Evolutionary conservation across 1,284 basidiomycete species (phyloP).

Genomic region (Ganoderma leucocontextum): DNA sequence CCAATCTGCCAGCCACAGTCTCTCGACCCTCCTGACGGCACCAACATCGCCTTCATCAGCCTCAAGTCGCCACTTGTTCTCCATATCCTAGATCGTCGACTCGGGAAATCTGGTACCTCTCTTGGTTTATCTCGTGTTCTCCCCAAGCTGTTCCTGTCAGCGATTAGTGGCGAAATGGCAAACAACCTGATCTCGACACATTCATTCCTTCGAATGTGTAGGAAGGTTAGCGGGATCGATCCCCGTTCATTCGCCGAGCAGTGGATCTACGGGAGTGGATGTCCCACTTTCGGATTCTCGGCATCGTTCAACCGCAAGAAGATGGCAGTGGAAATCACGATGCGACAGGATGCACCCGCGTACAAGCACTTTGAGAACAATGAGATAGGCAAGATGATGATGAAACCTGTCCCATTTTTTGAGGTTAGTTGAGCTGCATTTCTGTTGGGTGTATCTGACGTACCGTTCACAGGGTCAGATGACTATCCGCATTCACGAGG

Average conservation of each 20-base stretch:
- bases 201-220: constrained; percentile 90
- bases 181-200: constrained; percentile 91
- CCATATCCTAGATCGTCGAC: constrained; percentile 92
- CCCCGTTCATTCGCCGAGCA: constrained; percentile 93
- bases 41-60: constrained; percentile 88
- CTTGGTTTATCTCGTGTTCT: constrained; percentile 94
- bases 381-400: constrained; percentile 69
- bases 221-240: constrained; percentile 94
- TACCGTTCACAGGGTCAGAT: constrained; percentile 79
- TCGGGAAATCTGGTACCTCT: constrained; percentile 95
- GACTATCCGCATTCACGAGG: constrained; percentile 99
- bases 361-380: constrained; percentile 72
- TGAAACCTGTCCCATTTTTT: constrained; percentile 89
- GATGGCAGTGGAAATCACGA: constrained; percentile 96
- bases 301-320: constrained; percentile 98
- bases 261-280: constrained; percentile 98
- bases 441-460: constrained; percentile 15
- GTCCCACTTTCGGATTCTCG: constrained; percentile 89
- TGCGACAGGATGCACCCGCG: constrained; percentile 89
- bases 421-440: constrained; percentile 58
- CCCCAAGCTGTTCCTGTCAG: constrained; percentile 94
- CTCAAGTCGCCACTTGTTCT: constrained; percentile 95
- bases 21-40: constrained; percentile 83
- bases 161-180: constrained; percentile 90
- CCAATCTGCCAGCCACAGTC: constrained; percentile 93